Percentiles rank a stretch among this genome's conserved stretches.
These are phyloP conservation scores for Lactarius sp. DNA, from an alignment of 768 basidiomycete genomes.

Conservation along the genomic window DNA sequence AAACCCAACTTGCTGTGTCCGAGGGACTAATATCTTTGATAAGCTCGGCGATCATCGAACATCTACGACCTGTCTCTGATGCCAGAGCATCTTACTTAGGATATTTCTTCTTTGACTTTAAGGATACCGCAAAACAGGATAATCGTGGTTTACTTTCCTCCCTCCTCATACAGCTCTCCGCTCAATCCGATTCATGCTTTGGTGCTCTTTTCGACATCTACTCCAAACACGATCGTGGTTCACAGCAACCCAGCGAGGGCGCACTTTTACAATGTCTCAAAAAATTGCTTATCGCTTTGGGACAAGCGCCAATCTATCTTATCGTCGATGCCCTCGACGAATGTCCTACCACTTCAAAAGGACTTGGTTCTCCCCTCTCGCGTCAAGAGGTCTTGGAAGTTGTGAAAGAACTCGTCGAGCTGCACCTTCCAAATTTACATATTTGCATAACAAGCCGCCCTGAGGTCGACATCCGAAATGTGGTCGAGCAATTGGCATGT, in stretches of 20 bases:
- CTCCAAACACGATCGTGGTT: not conserved
- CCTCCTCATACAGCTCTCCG: not conserved
- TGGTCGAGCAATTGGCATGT: not conserved
- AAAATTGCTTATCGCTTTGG: not conserved
- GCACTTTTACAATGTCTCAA: not conserved
- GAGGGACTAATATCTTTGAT: not conserved
- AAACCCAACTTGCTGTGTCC: not conserved
- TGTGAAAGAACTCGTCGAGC: no score
- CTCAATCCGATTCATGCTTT: not conserved
- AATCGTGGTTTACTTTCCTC: not conserved
- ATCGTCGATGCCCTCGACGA: not conserved
- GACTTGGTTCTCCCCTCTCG: not conserved
- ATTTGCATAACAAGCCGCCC: not conserved
- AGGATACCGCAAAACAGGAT: not conserved
- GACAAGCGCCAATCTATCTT: not conserved
- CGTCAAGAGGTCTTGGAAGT: no score
- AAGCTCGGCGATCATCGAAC: not conserved
- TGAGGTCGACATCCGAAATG: not conserved
- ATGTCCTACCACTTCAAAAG: not conserved
- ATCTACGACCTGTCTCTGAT: not conserved
- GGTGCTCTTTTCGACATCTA: not conserved
- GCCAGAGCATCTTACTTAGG: not conserved
- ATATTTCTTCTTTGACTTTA: not conserved
- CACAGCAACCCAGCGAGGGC: not conserved
- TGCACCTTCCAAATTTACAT: not conserved